Conservation (phyloP, 352 stramenopile genomes). For the Globisporangium paddicum region DNA sequence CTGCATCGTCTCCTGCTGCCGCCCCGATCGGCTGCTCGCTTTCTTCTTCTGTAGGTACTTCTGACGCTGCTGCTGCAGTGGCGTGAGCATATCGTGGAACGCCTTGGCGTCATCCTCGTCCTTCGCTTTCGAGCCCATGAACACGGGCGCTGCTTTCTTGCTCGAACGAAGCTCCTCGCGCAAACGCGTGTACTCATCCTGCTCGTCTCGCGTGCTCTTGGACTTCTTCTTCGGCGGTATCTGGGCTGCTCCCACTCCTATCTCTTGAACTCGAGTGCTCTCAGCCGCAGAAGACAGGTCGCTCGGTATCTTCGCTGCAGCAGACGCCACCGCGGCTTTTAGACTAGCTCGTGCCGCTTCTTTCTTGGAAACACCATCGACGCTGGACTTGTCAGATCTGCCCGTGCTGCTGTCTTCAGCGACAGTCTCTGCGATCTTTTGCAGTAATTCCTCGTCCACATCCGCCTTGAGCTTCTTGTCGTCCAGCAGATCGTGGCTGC, state of each 20-base stretch:
- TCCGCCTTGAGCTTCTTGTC: constrained; percentile 60
- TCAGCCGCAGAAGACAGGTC: neutral
- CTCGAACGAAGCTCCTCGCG: constrained; percentile 60
- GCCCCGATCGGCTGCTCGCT: constrained; percentile 32
- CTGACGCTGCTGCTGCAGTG: constrained; percentile 65
- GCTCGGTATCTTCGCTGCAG: neutral
- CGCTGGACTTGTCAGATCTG: too few relatives aligned
- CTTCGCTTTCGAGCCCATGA: constrained; percentile 56
- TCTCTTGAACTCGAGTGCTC: neutral
- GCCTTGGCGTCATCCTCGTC: constrained; percentile 49
- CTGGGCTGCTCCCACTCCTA: neutral
- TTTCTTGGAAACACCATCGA: constrained; percentile 16
- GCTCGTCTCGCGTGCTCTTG: constrained; percentile 19
- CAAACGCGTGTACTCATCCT: constrained; percentile 64
- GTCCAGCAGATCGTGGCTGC: constrained; percentile 64
- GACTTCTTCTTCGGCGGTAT: constrained; percentile 4
- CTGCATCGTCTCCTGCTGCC: constrained; percentile 66
- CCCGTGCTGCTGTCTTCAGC: neutral
- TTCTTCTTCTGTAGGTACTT: constrained; percentile 73
- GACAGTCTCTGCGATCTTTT: constrained; percentile 38
- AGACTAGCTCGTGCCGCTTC: constrained; percentile 22
- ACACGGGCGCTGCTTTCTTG: constrained; percentile 51
- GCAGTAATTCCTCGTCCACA: constrained; percentile 50
- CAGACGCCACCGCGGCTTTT: constrained; percentile 9
- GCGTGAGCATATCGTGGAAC: constrained; percentile 69